A percentile compares a stretch with the other conserved stretches of the same genome.
These are phyloP conservation scores for Phytophthora kernoviae DNA, from an alignment of 352 stramenopile species.

Conservation along the genomic window DNA sequence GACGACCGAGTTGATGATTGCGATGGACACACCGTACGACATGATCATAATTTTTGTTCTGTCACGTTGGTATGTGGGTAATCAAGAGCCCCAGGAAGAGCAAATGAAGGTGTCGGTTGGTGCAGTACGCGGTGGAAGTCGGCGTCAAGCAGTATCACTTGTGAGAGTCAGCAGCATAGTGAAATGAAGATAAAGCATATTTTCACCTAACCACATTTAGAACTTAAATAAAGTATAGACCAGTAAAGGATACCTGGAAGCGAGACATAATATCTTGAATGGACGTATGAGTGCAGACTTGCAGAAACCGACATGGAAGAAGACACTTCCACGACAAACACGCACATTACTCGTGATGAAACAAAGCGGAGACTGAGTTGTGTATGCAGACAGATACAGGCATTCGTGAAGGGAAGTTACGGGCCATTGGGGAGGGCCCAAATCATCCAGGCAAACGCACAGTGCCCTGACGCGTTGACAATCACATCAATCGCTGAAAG, in stretches of 20 bases:
- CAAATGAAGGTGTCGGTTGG: no score
- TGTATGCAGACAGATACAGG: constrained; percentile 35
- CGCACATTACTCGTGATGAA: constrained; percentile 18
- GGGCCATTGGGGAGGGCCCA: constrained; percentile 46
- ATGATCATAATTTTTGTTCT: constrained; percentile 57
- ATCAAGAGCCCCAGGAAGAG: no score
- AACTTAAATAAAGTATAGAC: no score
- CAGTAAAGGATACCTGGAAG: constrained; percentile 19
- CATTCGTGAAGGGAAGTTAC: constrained; percentile 44
- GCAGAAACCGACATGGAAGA: background rate
- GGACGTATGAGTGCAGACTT: no score
- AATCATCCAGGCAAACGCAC: constrained; percentile 53
- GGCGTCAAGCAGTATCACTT: constrained; percentile 10
- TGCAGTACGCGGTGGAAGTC: no score
- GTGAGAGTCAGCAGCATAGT: constrained; percentile 34
- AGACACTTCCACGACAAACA: background rate
- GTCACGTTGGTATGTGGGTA: background rate
- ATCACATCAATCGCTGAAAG: constrained; percentile 46
- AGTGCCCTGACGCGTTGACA: constrained; percentile 51
- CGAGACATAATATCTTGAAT: background rate
- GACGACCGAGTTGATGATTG: constrained; percentile 80
- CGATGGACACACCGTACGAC: constrained; percentile 73
- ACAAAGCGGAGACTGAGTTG: constrained; percentile 36
- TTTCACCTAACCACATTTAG: constrained; percentile 12
- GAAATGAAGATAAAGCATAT: constrained; percentile 21